Base-by-base conservation (phyloP, 148 eudicot species). In the Vaccinium myrtillus region DNA sequence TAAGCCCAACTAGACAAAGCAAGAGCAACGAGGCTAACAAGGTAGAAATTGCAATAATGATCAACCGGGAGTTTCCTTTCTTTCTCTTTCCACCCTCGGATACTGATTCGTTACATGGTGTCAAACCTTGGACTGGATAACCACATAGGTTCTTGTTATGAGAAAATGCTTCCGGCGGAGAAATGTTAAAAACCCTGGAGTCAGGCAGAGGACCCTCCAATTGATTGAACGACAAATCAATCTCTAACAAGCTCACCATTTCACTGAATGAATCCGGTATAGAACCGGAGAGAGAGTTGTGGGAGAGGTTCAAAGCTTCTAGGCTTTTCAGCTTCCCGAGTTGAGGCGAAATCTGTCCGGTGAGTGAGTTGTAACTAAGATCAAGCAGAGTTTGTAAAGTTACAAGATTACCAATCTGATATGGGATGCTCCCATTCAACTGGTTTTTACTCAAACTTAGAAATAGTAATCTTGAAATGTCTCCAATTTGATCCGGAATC, bases 191-290 rank as follows among this genome's bases (percentile, higher is more conserved):
- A 75, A 76, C 8, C 5, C 39, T 84, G n/a, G 80, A 76, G 7
- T 80, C n/a, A 23, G 90, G 90, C n/a, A 89, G 14, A 4, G 89
- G 73, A 12, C 90, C 87, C 32, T 85, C 88, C 8, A 89, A 76
- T 13, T 83, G 39, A 75, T 89, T 89, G 85, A 84, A 39, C 25
- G 89, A 89, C 21, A 89, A 61, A 77, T 89, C 87, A 70, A 85
- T 74, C 11, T 23, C 4, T 1, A 10, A 12, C 49, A 89, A 83
- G 87, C 91, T 87, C 2, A 74, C 27, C 63, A 87, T 79, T 0
- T 9, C 8, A 14, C 46, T 78, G 2, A 87, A 77, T 19, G 91
- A 75, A 32, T 74, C 6, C 11, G 90, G 89, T 74, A 89, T 87
- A 43, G 46, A 8, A 2, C 87, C 89, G 0, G 80, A 81, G 30